Evolutionary conservation across 441 rosid genomes (phyloP).

Genomic region (Adansonia grandidieri): DNA sequence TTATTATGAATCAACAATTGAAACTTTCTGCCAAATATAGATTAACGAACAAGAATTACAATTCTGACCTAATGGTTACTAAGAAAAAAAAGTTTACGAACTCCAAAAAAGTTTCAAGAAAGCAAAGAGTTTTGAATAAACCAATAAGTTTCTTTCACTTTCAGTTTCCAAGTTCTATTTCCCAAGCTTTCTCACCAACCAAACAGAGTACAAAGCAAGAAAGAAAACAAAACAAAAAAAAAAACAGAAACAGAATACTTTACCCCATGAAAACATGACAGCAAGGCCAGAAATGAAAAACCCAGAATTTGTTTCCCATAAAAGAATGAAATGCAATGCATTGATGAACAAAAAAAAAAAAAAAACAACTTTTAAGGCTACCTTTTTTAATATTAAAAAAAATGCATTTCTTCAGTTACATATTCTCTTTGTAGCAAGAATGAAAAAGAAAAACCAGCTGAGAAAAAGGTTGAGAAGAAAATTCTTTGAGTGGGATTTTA

Average conservation of each 20-base stretch:
- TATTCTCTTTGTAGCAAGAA: slow-evolving; percentile 12
- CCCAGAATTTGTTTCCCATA: neutral
- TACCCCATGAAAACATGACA: neutral
- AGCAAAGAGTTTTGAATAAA: slow-evolving; percentile 24
- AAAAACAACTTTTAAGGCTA: slow-evolving; percentile 7
- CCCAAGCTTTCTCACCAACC: slow-evolving; percentile 28
- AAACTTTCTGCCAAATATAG: neutral
- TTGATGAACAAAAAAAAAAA: neutral
- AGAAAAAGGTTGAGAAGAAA: neutral
- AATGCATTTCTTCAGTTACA: slow-evolving; percentile 28
- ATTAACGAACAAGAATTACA: slow-evolving; percentile 1
- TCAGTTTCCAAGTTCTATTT: neutral
- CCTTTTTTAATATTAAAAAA: slow-evolving; percentile 12
- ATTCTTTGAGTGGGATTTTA: slow-evolving; percentile 21
- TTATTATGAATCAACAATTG: neutral
- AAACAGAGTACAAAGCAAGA: slow-evolving; percentile 28
- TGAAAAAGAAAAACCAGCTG: neutral
- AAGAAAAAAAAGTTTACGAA: slow-evolving; percentile 19
- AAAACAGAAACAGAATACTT: slow-evolving; percentile 4
- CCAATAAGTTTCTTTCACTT: slow-evolving; percentile 1
- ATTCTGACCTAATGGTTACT: slow-evolving; percentile 19
- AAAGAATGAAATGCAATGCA: slow-evolving; percentile 16
- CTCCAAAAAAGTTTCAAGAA: neutral
- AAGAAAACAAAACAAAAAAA: neutral
- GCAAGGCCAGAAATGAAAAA: neutral